phyloP scores from a whole-genome alignment of 371 early-diverging fungal genomes.

The Mycotypha africana region DNA sequence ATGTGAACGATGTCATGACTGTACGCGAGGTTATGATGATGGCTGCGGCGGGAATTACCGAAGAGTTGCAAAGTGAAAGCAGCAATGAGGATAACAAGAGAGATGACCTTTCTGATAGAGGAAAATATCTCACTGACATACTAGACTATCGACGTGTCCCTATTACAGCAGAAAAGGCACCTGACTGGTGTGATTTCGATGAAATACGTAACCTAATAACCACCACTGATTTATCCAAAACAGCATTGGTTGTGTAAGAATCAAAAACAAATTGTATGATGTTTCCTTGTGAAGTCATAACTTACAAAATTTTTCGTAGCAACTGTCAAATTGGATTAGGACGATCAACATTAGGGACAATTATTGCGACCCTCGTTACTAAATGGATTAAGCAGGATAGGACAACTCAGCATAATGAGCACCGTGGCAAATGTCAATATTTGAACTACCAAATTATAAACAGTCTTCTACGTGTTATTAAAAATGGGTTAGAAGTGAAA shows the following conservation, averaged over 20 bases:
- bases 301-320: slow-evolving; percentile 8
- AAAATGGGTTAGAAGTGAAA: slow-evolving; percentile 51
- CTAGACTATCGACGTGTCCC: slow-evolving; percentile 44
- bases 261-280: no score
- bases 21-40: slow-evolving; percentile 33
- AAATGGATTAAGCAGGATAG: slow-evolving; percentile 26
- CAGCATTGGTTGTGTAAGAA: slow-evolving; percentile 42
- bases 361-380: slow-evolving; percentile 35
- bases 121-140: not conserved
- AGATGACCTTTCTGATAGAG: not conserved
- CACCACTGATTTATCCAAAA: slow-evolving; percentile 16
- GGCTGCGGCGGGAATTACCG: slow-evolving; percentile 11
- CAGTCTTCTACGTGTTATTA: slow-evolving; percentile 49
- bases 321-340: slow-evolving; percentile 61
- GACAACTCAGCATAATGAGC: not conserved
- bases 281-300: no score
- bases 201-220: slow-evolving; percentile 26
- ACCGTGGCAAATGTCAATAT: slow-evolving; percentile 9
- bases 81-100: not conserved
- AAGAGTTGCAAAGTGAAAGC: slow-evolving; percentile 6
- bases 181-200: slow-evolving; percentile 51
- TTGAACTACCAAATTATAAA: slow-evolving; percentile 48
- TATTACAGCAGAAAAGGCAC: slow-evolving; percentile 45
- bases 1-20: slow-evolving; percentile 35
- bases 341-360: slow-evolving; percentile 41